Percentiles rank a stretch among this genome's conserved stretches.
Evolutionary conservation across 805 yeast species (phyloP).

Genomic region (Kodamaea nitidulidarum): DNA sequence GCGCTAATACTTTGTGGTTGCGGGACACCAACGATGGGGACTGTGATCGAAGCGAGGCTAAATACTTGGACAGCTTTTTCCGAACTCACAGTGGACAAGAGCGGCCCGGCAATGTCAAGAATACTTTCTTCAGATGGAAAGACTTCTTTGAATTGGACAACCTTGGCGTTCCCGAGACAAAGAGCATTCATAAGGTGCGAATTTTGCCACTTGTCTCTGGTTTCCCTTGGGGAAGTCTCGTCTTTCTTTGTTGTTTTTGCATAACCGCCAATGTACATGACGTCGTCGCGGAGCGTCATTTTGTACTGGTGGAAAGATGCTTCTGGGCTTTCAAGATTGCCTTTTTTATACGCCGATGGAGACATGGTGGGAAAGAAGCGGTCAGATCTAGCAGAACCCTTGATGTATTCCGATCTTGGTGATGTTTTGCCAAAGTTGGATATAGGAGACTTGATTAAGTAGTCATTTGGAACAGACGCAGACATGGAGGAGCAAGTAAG

Average conservation of each 20-base stretch:
- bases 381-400: background rate
- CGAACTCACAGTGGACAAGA: slow-evolving; percentile 12
- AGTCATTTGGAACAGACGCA: too few species aligned
- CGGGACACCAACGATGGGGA: background rate
- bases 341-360: background rate
- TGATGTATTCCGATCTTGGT: too few species aligned
- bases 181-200: slow-evolving; percentile 33
- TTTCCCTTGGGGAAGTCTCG: too few species aligned
- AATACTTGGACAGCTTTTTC: slow-evolving; percentile 10
- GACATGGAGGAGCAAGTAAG: too few species aligned
- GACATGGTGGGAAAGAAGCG: background rate
- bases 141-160: slow-evolving; percentile 22
- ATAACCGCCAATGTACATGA: background rate
- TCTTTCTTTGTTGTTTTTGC: background rate
- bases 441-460: too few species aligned
- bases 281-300: background rate
- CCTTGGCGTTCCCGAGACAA: slow-evolving; percentile 39
- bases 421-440: too few species aligned
- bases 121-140: background rate
- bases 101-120: slow-evolving; percentile 16
- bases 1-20: slow-evolving; percentile 4
- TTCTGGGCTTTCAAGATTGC: background rate
- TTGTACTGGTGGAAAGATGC: background rate
- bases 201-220: background rate
- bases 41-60: slow-evolving; percentile 6